Evolutionary conservation across 805 yeast genomes (phyloP).

Genomic region (Starmerella etchellsii): DNA sequence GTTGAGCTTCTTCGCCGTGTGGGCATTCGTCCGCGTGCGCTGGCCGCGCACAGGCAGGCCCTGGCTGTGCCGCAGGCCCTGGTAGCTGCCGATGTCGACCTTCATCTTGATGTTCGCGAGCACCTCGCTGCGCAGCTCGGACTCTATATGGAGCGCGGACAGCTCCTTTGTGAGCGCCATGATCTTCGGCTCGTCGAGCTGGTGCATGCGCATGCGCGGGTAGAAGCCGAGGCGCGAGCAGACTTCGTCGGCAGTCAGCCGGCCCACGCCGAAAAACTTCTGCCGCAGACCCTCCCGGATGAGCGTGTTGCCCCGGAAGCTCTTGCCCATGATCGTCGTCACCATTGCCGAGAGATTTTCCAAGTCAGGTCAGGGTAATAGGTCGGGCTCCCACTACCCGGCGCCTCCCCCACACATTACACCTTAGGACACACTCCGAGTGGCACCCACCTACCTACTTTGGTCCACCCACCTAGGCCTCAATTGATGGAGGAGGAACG

Average conservation of each 20-base stretch:
- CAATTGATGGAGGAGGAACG: not conserved
- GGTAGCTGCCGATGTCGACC: conserved; percentile 69
- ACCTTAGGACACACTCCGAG: too few species aligned
- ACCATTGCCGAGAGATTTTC: too few species aligned
- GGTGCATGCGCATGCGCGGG: conserved; percentile 90
- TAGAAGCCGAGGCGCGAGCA: conserved; percentile 85
- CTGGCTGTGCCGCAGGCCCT: conserved; percentile 78
- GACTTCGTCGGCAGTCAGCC: conserved; percentile 51
- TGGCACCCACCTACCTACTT: too few species aligned
- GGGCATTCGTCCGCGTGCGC: conserved; percentile 79
- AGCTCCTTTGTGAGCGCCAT: conserved; percentile 80
- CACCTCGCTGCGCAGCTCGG: conserved; percentile 45
- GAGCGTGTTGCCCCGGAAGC: conserved; percentile 28
- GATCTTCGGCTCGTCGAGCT: conserved; percentile 74
- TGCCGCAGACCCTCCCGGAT: conserved; percentile 52
- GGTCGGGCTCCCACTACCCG: too few species aligned
- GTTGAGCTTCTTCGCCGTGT: conserved; percentile 79
- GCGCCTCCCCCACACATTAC: too few species aligned
- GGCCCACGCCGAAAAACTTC: conserved; percentile 81
- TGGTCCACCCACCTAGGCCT: too few species aligned
- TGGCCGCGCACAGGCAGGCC: conserved; percentile 80
- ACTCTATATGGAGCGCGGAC: conserved; percentile 70
- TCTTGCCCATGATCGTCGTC: conserved; percentile 29
- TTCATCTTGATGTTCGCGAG: conserved; percentile 68
- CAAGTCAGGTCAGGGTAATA: not conserved